Evolutionary conservation across 2,329 filamentous ascomycete genomes (phyloP).

Genomic region (Ophiostoma novo-ulmi): DNA sequence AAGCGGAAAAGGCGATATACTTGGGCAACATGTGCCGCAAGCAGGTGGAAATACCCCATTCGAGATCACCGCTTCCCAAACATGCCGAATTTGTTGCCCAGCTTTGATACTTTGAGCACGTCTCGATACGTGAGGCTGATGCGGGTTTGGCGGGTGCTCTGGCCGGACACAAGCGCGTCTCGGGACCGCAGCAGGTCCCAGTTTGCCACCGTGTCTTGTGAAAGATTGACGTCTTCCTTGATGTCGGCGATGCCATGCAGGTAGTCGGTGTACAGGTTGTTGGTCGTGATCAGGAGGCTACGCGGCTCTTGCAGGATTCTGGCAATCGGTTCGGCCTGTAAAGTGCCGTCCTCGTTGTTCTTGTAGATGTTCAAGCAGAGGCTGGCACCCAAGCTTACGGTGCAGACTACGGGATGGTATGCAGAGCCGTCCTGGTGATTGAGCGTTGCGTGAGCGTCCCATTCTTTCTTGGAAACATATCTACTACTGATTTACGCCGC

Average conservation of each 20-base stretch:
- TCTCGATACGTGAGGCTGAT: slow-evolving; percentile 79
- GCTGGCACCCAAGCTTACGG: slow-evolving; percentile 74
- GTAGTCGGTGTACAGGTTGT: slow-evolving; percentile 61
- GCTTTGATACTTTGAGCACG: slow-evolving; percentile 72
- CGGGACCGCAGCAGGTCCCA: slow-evolving; percentile 60
- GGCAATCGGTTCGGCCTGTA: slow-evolving; percentile 48
- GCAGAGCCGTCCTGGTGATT: slow-evolving; percentile 63
- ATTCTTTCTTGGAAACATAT: background rate
- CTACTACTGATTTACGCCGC: too few species aligned
- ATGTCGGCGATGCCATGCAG: slow-evolving; percentile 70
- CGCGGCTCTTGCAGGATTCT: slow-evolving; percentile 76
- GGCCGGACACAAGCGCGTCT: slow-evolving; percentile 45
- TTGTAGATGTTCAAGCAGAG: slow-evolving; percentile 73
- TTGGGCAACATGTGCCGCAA: background rate
- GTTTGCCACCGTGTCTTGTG: slow-evolving; percentile 59
- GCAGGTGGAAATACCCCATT: background rate
- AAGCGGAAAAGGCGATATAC: too few species aligned
- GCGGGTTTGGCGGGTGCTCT: slow-evolving; percentile 54
- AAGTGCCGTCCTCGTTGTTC: slow-evolving; percentile 55
- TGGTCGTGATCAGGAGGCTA: slow-evolving; percentile 70
- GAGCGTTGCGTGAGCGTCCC: background rate
- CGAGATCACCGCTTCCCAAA: slow-evolving; percentile 36
- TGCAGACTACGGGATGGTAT: slow-evolving; percentile 84
- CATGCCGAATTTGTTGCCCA: slow-evolving; percentile 59
- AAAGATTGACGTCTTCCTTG: slow-evolving; percentile 61